phyloP scores from a whole-genome alignment of 495 filamentous ascomycete species.

The Penicillium manginii region DNA sequence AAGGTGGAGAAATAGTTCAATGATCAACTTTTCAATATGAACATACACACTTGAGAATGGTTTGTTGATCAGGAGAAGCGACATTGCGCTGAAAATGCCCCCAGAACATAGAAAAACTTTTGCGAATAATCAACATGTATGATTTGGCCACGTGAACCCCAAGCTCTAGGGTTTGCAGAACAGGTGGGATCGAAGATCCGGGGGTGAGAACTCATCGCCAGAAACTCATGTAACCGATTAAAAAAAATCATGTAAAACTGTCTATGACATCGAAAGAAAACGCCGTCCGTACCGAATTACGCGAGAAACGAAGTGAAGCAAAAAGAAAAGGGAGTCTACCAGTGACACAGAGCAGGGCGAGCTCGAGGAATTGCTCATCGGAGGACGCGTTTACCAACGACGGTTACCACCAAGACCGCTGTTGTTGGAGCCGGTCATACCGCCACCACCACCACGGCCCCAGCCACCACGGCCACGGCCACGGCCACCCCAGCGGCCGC shows the following conservation, averaged over 20 bases:
- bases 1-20: background rate
- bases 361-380: slow-evolving; percentile 28
- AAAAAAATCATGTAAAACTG: slow-evolving; percentile 38
- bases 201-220: slow-evolving; percentile 12
- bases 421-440: slow-evolving; percentile 65
- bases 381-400: slow-evolving; percentile 55
- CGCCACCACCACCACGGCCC: slow-evolving; percentile 53
- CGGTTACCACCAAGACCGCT: slow-evolving; percentile 65
- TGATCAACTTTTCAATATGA: slow-evolving; percentile 23
- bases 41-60: slow-evolving; percentile 20
- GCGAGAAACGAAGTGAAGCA: slow-evolving; percentile 35
- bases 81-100: background rate
- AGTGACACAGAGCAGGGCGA: slow-evolving; percentile 33
- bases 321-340: slow-evolving; percentile 42
- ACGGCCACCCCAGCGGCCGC: slow-evolving; percentile 64
- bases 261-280: slow-evolving; percentile 51
- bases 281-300: slow-evolving; percentile 50
- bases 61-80: background rate
- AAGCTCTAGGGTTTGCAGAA: slow-evolving; percentile 19
- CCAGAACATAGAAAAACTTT: slow-evolving; percentile 27
- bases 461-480: slow-evolving; percentile 65
- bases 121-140: slow-evolving; percentile 37
- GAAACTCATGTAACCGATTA: slow-evolving; percentile 15
- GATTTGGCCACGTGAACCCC: slow-evolving; percentile 17
- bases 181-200: slow-evolving; percentile 10